Evolutionary conservation across 1,284 basidiomycete genomes (phyloP).

Genomic region (Cystobasidium slooffiae): DNA sequence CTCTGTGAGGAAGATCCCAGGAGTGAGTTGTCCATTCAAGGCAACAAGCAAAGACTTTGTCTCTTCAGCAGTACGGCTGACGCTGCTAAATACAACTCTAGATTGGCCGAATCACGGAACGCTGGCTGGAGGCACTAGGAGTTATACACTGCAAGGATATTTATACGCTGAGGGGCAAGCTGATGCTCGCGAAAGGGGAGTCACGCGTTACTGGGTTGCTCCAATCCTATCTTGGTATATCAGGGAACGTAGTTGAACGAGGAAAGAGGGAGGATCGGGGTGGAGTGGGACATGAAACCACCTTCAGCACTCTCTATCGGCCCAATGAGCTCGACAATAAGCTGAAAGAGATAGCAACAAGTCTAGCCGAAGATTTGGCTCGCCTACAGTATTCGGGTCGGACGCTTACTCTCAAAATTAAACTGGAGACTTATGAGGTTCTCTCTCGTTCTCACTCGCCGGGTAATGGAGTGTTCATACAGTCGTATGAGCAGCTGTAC

Average conservation of each 20-base stretch:
- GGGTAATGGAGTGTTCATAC: slow-evolving; percentile 58
- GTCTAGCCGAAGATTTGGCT: slow-evolving; percentile 77
- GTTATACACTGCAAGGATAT: slow-evolving; percentile 89
- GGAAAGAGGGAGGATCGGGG: slow-evolving; percentile 77
- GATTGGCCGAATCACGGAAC: slow-evolving; percentile 74
- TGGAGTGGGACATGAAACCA: slow-evolving; percentile 88
- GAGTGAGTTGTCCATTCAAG: slow-evolving; percentile 62
- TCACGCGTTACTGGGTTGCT: slow-evolving; percentile 48
- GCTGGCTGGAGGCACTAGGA: slow-evolving; percentile 80
- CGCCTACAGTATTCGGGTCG: slow-evolving; percentile 58
- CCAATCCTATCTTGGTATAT: slow-evolving; percentile 77
- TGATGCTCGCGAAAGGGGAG: slow-evolving; percentile 62
- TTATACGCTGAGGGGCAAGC: slow-evolving; percentile 68
- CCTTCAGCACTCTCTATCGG: slow-evolving; percentile 44
- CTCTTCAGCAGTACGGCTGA: background rate
- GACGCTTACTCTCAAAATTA: slow-evolving; percentile 53
- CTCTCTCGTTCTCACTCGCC: slow-evolving; percentile 81
- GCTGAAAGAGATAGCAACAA: slow-evolving; percentile 75
- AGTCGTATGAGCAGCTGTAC: slow-evolving; percentile 43
- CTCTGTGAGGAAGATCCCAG: slow-evolving; percentile 78
- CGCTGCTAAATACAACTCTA: background rate
- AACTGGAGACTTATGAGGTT: slow-evolving; percentile 75
- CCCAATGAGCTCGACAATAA: slow-evolving; percentile 53
- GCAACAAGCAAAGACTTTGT: background rate
- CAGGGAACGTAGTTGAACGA: slow-evolving; percentile 77